Evolutionary conservation across 1,139 yeast genomes (phyloP).

Genomic region (Geotrichum fermentans): DNA sequence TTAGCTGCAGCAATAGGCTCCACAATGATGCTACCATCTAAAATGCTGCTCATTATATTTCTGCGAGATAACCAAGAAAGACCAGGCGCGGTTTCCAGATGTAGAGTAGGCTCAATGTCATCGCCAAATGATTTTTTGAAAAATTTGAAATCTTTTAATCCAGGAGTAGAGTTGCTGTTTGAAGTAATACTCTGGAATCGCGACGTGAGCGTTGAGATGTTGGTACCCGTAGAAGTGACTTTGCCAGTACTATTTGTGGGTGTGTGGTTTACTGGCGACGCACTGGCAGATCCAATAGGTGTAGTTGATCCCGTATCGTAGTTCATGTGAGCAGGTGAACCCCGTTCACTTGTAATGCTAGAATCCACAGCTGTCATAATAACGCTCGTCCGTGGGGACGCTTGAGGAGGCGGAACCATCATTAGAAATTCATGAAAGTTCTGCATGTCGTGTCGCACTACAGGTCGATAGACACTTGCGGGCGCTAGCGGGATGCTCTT

Average conservation of each 20-base stretch:
- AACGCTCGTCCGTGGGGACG: slow-evolving; percentile 3
- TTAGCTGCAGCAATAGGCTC: slow-evolving; percentile 86
- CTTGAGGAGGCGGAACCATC: slow-evolving; percentile 14
- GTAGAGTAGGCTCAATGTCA: slow-evolving; percentile 71
- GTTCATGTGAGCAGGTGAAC: slow-evolving; percentile 26
- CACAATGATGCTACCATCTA: slow-evolving; percentile 75
- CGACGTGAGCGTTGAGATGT: slow-evolving; percentile 14
- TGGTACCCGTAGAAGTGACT: slow-evolving; percentile 1
- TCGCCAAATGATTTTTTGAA: slow-evolving; percentile 63
- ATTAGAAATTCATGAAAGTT: slow-evolving; percentile 20
- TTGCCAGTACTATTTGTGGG: slow-evolving; percentile 5
- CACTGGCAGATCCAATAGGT: slow-evolving; percentile 8
- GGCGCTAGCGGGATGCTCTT: slow-evolving; percentile 2
- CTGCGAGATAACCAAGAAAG: slow-evolving; percentile 56
- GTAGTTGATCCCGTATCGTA: slow-evolving; percentile 21
- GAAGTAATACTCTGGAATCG: slow-evolving; percentile 15
- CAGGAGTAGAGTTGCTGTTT: slow-evolving; percentile 10
- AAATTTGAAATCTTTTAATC: slow-evolving; percentile 53
- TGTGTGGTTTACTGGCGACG: neutral
- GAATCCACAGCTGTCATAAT: slow-evolving; percentile 5
- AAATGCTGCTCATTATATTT: slow-evolving; percentile 58
- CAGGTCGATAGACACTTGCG: slow-evolving; percentile 23
- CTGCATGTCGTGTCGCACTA: slow-evolving; percentile 25
- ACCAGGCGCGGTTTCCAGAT: slow-evolving; percentile 58
- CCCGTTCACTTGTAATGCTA: slow-evolving; percentile 22